Conservation (phyloP, 257 asterid species). For the Penstemon eatonii region DNA sequence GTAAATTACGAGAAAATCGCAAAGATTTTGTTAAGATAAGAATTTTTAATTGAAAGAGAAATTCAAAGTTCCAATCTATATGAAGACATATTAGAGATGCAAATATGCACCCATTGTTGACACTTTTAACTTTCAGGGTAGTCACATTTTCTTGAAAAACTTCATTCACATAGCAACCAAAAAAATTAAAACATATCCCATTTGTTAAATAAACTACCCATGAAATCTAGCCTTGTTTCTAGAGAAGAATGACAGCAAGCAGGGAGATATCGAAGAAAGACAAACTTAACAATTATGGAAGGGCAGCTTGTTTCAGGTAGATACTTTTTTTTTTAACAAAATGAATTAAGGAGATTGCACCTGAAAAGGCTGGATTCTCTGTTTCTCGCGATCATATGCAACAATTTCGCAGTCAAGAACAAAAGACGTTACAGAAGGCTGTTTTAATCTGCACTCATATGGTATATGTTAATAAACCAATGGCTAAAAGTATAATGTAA, state of each 20-base stretch:
- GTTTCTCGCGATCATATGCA: constrained; percentile 89
- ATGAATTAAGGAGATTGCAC: constrained; percentile 32
- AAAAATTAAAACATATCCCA: not conserved
- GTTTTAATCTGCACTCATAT: constrained; percentile 64
- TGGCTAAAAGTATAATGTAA: constrained; percentile 17
- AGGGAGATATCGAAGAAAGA: not conserved
- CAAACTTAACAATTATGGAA: not conserved
- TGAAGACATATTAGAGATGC: constrained; percentile 4
- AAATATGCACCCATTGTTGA: not conserved
- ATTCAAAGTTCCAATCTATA: constrained; percentile 18
- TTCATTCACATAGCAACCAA: constrained; percentile 2
- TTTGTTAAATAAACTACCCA: not conserved
- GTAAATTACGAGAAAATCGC: constrained; percentile 1
- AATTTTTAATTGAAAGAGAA: not conserved
- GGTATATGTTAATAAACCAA: constrained; percentile 21
- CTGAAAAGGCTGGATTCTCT: constrained; percentile 92
- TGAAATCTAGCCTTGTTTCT: not conserved
- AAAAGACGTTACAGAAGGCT: constrained; percentile 70
- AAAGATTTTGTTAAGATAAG: not conserved
- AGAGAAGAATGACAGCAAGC: not conserved
- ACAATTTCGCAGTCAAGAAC: constrained; percentile 98
- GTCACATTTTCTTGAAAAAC: constrained; percentile 1
- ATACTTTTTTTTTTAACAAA: constrained; percentile 18
- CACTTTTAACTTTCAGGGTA: constrained; percentile 15
- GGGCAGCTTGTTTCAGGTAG: not conserved